phyloP scores from a whole-genome alignment of 805 yeast genomes.

The Gaillardinia entomophila region DNA sequence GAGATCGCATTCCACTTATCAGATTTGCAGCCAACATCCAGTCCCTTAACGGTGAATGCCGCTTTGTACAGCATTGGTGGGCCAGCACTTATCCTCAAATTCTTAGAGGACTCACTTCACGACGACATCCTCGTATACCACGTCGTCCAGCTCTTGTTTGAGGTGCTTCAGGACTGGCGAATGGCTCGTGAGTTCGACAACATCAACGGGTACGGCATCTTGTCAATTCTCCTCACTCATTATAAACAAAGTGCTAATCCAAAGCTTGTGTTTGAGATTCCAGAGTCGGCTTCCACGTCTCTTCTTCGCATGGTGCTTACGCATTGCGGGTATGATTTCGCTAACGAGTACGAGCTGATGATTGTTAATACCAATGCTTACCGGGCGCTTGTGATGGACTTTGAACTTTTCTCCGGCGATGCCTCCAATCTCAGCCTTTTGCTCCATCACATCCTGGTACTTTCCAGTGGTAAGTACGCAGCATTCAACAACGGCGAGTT shows the following conservation, averaged over 20 bases:
- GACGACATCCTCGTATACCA: conserved; percentile 21
- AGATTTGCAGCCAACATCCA: conserved; percentile 2
- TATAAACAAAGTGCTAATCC: conserved; percentile 32
- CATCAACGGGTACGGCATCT: conserved; percentile 53
- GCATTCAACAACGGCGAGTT: conserved; percentile 49
- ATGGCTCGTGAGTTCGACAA: conserved; percentile 53
- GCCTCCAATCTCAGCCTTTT: conserved; percentile 48
- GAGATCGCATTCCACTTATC: conserved; percentile 8
- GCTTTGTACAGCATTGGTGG: conserved; percentile 48
- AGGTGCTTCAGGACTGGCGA: conserved; percentile 44
- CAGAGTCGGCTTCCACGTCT: neutral
- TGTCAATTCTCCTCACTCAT: conserved; percentile 47
- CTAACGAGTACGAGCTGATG: conserved; percentile 49
- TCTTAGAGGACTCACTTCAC: conserved; percentile 39
- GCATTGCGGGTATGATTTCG: conserved; percentile 52
- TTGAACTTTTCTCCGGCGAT: conserved; percentile 59
- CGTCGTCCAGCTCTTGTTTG: conserved; percentile 37
- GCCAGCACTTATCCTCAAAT: conserved; percentile 36
- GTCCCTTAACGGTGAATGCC: conserved; percentile 16
- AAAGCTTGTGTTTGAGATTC: conserved; percentile 6
- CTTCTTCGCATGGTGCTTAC: conserved; percentile 44
- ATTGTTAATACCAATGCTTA: conserved; percentile 54
- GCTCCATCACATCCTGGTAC: conserved; percentile 51
- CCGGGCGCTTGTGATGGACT: conserved; percentile 41
- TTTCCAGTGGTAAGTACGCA: conserved; percentile 44